Evolutionary conservation across 1,139 yeast genomes (phyloP).

Genomic region (Diutina ranongensis): DNA sequence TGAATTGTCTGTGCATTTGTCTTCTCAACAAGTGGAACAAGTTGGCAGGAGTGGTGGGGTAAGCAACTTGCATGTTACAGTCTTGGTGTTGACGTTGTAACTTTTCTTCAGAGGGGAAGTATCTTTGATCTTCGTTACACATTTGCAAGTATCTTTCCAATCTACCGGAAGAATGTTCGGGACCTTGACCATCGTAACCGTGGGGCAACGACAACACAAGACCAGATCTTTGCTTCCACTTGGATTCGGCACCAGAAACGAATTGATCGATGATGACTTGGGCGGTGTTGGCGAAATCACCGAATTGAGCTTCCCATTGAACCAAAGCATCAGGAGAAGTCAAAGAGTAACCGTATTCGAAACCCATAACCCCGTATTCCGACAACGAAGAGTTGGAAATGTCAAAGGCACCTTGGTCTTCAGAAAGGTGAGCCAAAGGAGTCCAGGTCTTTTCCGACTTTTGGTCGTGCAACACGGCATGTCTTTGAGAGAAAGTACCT

Average conservation of each 20-base stretch:
- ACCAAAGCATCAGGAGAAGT: slow-evolving; percentile 95
- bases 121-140: slow-evolving; percentile 92
- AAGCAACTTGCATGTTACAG: slow-evolving; percentile 94
- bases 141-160: slow-evolving; percentile 93
- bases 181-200: slow-evolving; percentile 99
- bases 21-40: slow-evolving; percentile 95
- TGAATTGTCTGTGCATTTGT: slow-evolving; percentile 98
- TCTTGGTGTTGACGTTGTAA: slow-evolving; percentile 97
- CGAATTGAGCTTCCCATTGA: slow-evolving; percentile 99
- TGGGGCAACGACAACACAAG: slow-evolving; percentile 92
- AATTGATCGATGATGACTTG: slow-evolving; percentile 97
- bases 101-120: slow-evolving; percentile 82
- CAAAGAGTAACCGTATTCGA: slow-evolving; percentile 97
- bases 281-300: slow-evolving; percentile 99
- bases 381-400: slow-evolving; percentile 95
- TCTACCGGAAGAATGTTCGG: slow-evolving; percentile 98
- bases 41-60: slow-evolving; percentile 97
- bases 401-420: slow-evolving; percentile 76
- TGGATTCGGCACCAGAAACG: slow-evolving; percentile 92
- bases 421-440: slow-evolving; percentile 71
- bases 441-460: slow-evolving; percentile 70
- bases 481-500: slow-evolving; percentile 99
- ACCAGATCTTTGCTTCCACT: slow-evolving; percentile 99
- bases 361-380: slow-evolving; percentile 98
- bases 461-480: slow-evolving; percentile 96